Percentiles rank a stretch among this genome's conserved stretches.
These are phyloP conservation scores for Trichoderma sp. DNA, from an alignment of 2,329 filamentous ascomycete genomes.

Conservation along the genomic window DNA sequence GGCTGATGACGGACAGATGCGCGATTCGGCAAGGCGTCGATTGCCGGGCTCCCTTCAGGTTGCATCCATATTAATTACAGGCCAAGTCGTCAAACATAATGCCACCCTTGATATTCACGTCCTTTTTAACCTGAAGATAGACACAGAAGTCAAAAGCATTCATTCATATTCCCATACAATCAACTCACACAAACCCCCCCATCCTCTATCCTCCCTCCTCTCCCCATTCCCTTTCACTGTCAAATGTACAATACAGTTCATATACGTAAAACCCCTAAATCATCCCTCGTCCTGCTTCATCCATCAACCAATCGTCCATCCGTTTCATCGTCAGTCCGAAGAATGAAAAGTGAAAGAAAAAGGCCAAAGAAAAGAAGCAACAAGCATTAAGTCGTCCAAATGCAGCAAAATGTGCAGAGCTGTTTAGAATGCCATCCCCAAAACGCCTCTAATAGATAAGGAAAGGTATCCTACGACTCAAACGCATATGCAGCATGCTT, in stretches of 20 bases:
- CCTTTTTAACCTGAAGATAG: not conserved
- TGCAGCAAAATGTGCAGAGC: constrained; percentile 25
- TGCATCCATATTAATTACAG: too few species aligned
- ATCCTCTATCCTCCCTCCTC: not conserved
- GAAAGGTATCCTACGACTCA: constrained; percentile 27
- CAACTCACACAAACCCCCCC: constrained; percentile 10
- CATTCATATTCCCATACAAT: constrained; percentile 23
- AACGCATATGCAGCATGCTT: constrained; percentile 24
- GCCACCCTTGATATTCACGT: too few species aligned
- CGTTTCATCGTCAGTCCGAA: constrained; percentile 7
- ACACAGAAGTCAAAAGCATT: not conserved
- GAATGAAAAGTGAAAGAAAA: constrained; percentile 12
- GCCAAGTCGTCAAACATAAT: too few species aligned
- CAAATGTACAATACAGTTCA: constrained; percentile 32
- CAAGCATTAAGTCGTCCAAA: constrained; percentile 17
- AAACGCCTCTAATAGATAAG: constrained; percentile 26
- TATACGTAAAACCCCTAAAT: constrained; percentile 34
- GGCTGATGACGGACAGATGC: too few species aligned
- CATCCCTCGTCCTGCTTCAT: constrained; percentile 19
- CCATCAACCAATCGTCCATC: constrained; percentile 26
- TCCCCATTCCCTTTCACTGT: not conserved
- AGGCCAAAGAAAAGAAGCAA: not conserved
- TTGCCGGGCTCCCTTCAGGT: too few species aligned
- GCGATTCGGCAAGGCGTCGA: too few species aligned
- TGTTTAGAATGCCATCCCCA: constrained; percentile 28